Evolutionary conservation across 2,329 filamentous ascomycete species (phyloP), one percentile per base, ranked within the genome.

Genomic region (Sporothrix humicola): DNA sequence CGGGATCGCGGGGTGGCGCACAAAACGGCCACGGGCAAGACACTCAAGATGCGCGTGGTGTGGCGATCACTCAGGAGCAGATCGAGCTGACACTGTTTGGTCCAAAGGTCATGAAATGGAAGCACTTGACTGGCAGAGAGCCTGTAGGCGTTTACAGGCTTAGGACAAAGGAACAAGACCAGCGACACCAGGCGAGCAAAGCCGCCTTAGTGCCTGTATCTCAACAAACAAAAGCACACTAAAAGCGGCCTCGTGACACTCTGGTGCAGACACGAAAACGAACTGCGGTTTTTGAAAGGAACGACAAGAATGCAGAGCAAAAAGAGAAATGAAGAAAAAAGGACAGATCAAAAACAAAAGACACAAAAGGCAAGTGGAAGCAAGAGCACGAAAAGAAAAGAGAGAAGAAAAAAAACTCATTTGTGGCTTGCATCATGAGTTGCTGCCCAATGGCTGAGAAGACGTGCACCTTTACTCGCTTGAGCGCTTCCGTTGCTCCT

Each of bases 381-480:
- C 31, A 37, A 37, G 31, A 37, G 4, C 31, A 37, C 31, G 31
- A 37, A 1, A 37, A 37, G 15, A 50, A 52, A n/a, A 50, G 44
- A 8, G 13, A 48, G 8, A 17, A 37, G 23, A 9, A 13, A 37
- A 46, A 48, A 65, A 65, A 23, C 37, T 13, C 17, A 23, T 3
- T 48, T 31, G 59, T 44, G 65, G 8, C 65, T 26, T 68, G 65
- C 65, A 69, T 68, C 66, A 20, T 20, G 26, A 54, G 44, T 69
- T 69, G 66, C 48, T 69, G 66, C 66, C 66, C 66, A 56, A 69
- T 54, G 13, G n/a, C 65, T 31, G 15, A 52, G 17, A 68, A 20
- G 17, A 37, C 17, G 65, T 69, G 48, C 26, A 23, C 48, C 26
- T 44, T 56, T 54, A 2, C 0, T 52, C 13, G 15, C 17, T 20